phyloP scores from a whole-genome alignment of 2,329 filamentous ascomycete genomes.

The Thelonectria olida region DNA sequence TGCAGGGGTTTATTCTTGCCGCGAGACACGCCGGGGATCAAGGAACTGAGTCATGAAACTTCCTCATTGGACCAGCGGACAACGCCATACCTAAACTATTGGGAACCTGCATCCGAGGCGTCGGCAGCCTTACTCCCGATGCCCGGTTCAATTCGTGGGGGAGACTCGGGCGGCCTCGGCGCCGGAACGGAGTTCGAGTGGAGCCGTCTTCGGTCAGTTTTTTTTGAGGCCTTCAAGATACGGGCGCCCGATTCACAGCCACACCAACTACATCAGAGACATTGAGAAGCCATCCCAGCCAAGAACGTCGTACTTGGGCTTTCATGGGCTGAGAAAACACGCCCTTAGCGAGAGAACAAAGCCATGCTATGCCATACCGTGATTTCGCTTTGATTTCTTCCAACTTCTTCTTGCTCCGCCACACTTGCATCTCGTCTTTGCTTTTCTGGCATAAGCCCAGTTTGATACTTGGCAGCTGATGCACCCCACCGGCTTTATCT shows the following conservation, averaged over 20 bases:
- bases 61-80: conserved; percentile 5
- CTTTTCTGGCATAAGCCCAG: conserved; percentile 2
- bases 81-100: conserved; percentile 18
- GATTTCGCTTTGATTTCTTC: neutral
- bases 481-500: neutral
- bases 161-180: neutral
- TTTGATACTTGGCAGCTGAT: neutral
- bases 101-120: conserved; percentile 14
- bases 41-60: conserved; percentile 3
- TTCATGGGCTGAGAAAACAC: neutral
- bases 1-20: conserved; percentile 12
- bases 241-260: neutral
- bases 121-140: conserved; percentile 4
- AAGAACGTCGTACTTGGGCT: too few species aligned
- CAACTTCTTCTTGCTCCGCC: neutral
- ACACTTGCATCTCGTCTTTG: neutral
- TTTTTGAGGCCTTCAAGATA: neutral
- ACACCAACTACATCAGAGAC: neutral
- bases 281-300: neutral
- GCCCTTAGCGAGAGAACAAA: conserved; percentile 1
- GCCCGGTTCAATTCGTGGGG: conserved; percentile 7
- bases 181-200: conserved; percentile 11
- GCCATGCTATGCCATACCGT: neutral
- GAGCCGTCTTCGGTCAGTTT: conserved; percentile 1
- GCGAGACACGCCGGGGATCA: conserved; percentile 27